These are phyloP conservation scores for Omphalotus olearius DNA, from an alignment of 1,284 basidiomycete species.

Conservation along the genomic window DNA sequence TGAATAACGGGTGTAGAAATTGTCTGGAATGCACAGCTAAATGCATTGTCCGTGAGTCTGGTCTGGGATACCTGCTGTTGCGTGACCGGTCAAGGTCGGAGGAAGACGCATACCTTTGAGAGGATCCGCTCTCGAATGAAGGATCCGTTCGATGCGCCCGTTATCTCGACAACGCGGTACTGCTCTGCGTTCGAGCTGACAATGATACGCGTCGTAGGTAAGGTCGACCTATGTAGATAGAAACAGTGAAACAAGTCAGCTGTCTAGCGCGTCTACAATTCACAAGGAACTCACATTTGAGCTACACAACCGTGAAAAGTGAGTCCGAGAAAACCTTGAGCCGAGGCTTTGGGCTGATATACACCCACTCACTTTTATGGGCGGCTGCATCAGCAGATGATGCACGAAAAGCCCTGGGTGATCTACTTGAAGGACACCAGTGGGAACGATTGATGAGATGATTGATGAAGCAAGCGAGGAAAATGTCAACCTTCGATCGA, in stretches of 20 bases:
- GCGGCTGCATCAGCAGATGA: slow-evolving; percentile 7
- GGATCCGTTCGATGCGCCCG: slow-evolving; percentile 36
- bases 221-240: not conserved
- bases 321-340: not conserved
- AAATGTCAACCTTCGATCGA: slow-evolving; percentile 3
- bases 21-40: slow-evolving; percentile 74
- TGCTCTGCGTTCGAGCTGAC: slow-evolving; percentile 42
- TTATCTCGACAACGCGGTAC: slow-evolving; percentile 41
- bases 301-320: not conserved
- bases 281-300: slow-evolving; percentile 6
- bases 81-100: not conserved
- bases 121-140: slow-evolving; percentile 40
- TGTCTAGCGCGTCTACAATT: not conserved
- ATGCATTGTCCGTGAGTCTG: not conserved
- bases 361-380: slow-evolving; percentile 4
- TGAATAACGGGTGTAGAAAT: slow-evolving; percentile 56
- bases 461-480: slow-evolving; percentile 5
- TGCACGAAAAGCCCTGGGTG: slow-evolving; percentile 5
- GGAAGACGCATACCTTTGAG: slow-evolving; percentile 29
- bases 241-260: not conserved
- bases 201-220: slow-evolving; percentile 29
- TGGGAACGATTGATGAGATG: slow-evolving; percentile 12
- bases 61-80: too few relatives aligned
- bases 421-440: slow-evolving; percentile 9
- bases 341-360: not conserved